Evolutionary conservation across 169 alveolate genomes (phyloP).

Genomic region (Cryptosporidium xiaoi): DNA sequence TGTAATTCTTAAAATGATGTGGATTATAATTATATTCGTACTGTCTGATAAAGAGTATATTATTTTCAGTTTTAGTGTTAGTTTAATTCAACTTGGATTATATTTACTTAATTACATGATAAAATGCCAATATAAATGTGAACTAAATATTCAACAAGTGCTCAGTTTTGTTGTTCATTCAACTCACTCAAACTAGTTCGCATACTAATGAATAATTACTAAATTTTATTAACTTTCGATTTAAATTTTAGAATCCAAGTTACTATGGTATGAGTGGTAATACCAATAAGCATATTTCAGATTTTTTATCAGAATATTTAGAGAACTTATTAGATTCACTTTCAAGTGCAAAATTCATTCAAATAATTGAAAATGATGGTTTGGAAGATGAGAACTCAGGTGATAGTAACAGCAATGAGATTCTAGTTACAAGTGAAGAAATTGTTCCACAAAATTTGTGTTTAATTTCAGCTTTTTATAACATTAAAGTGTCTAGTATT

Average conservation of each 20-base stretch:
- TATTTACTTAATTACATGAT: no score
- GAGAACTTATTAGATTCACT: conserved; percentile 93
- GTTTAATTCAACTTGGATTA: no score
- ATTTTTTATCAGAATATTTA: conserved; percentile 94
- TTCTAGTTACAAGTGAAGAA: conserved; percentile 70
- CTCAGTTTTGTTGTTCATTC: no score
- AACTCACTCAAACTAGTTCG: no score
- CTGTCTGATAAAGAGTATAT: conserved; percentile 67
- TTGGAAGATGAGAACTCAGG: conserved; percentile 76
- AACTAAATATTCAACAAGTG: no score
- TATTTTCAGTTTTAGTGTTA: not conserved
- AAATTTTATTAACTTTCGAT: not conserved
- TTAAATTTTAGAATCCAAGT: conserved; percentile 93
- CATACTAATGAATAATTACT: not conserved
- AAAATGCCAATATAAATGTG: no score
- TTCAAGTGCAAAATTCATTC: conserved; percentile 93
- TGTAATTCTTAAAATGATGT: not conserved
- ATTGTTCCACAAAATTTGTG: conserved; percentile 85
- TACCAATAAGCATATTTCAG: conserved; percentile 92
- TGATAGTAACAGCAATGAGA: conserved; percentile 66
- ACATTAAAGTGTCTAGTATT: conserved; percentile 80
- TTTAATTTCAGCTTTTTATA: conserved; percentile 84
- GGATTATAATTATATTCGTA: conserved; percentile 39
- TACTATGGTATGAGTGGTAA: conserved; percentile 96
- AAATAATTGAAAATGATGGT: conserved; percentile 87